Base-by-base conservation (phyloP, 192 early-diverging fungal species). In the Linnemannia elongata region DNA sequence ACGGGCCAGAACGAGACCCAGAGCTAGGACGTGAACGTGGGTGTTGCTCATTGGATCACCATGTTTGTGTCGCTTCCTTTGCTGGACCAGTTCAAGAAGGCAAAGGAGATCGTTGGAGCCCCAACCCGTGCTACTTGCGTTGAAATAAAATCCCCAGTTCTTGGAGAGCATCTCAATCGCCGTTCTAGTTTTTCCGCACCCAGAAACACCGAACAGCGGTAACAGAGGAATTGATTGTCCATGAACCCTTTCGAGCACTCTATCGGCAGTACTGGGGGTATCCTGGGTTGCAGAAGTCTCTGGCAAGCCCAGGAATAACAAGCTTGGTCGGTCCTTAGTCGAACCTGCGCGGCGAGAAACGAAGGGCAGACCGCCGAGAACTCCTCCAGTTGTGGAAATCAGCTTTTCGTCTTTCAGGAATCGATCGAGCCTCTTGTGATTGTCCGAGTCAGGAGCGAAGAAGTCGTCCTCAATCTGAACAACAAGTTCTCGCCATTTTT, bases 121-220 rank as follows among this genome's bases (percentile, higher is more conserved):
- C 76, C 38, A 78, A 44, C 78, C 82, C 41, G 69, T 69, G 33
- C 20, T 10, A 49, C 76, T 78, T 47, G 54, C 82, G 24, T 74
- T 78, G 68, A 84, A 84, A 68, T 84, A 84, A n/a, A 84, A 84
- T 36, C 82, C 77, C 82, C 82, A 79, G 47, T 75, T 47, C 36
- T 79, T 79, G 77, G 66, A 75, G 18, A 84, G 74, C 60, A 84
- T 71, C 74, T 79, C 73, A 42, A 79, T 74, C 39, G 77, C 52
- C 4, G 77, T 76, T 38, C 77, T 74, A 39, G 82, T 84, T 79
- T 84, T 84, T 13, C 82, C 82, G 60, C 82, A 84, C 18, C 77
- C 77, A 71, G 73, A 68, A 44, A 83, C 82, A 30, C 76, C 82
- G 13, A 83, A 74, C 22, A 78, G 24, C 1, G 70, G 71, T 55